Base-by-base conservation (phyloP, 208 protist genomes). In the Novymonas esmeraldas region DNA sequence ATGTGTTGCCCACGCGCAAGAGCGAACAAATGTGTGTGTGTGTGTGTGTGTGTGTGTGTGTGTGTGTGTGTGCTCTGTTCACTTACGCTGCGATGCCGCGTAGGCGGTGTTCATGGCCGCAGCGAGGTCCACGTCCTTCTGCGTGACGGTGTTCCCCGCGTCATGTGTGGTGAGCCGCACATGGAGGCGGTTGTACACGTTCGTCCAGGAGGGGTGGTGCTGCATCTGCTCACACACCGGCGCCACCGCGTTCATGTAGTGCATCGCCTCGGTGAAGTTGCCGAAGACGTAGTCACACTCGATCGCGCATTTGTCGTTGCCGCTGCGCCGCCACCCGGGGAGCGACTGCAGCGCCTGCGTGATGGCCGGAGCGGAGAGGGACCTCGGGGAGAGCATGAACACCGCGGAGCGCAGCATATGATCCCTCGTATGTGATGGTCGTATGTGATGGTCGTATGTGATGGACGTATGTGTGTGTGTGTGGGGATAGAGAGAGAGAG, bases 151-250 rank as follows among this genome's bases (percentile, higher is more conserved):
- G 70, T 94, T 89, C n/a, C 79, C 92, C 29, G 84, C 93, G 64
- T 98, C 95, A 65, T 99, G 98, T 20, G 97, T 99, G 45, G 89
- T 94, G 22, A 99, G 79, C n/a, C 78, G 64, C 60, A 99, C 84
- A 28, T 89, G 77, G 4, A 99, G 63, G 46, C 82, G 86, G 67
- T 98, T 98, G 77, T 98, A 98, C 22, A 95, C 88, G 73, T 98
- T 99, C 48, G 95, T 89, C 96, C 96, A 99, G 65, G 80, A 64
- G n/a, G 98, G 98, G 42, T 99, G 97, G 66, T 99, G 98, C 51
- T 95, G 78, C 76, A 87, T 79, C 65, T 80, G 29, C 48, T 98
- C 96, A 54, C 93, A 95, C 39, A 88, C 73, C 0, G 77, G 74
- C 28, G 84, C 93, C 38, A 93, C 76, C 39, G 65, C 70, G 39